phyloP scores from a whole-genome alignment of 2,329 filamentous ascomycete species.

The Coniochaeta sp. region DNA sequence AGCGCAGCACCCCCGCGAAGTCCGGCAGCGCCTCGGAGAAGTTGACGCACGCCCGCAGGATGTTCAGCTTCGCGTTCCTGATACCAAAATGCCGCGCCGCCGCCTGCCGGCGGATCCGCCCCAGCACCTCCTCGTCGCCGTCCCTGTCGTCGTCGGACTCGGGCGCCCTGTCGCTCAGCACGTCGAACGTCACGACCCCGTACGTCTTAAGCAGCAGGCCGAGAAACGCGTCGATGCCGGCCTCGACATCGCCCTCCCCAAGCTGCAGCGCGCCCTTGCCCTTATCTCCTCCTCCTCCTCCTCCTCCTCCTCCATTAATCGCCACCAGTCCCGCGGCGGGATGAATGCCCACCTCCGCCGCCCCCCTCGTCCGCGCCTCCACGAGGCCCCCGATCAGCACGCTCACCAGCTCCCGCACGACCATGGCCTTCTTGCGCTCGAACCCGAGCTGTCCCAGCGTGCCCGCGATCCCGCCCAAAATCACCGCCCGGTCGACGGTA shows the following conservation, averaged over 20 bases:
- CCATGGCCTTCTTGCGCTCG: slow-evolving; percentile 83
- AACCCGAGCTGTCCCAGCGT: slow-evolving; percentile 74
- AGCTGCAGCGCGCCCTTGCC: slow-evolving; percentile 57
- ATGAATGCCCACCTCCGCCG: slow-evolving; percentile 93
- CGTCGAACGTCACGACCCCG: slow-evolving; percentile 50
- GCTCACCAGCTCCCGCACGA: slow-evolving; percentile 77
- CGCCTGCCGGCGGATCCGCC: slow-evolving; percentile 53
- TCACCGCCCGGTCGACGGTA: slow-evolving; percentile 67
- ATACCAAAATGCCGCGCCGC: slow-evolving; percentile 66
- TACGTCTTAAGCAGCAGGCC: slow-evolving; percentile 55
- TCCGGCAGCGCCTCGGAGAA: slow-evolving; percentile 92
- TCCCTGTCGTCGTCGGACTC: slow-evolving; percentile 29
- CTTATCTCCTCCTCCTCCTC: too few relatives aligned
- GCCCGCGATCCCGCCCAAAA: slow-evolving; percentile 80
- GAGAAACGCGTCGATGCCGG: slow-evolving; percentile 57
- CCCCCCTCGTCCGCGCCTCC: slow-evolving; percentile 84
- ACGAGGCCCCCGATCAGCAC: slow-evolving; percentile 79
- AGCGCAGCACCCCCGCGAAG: slow-evolving; percentile 80
- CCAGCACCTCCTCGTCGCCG: slow-evolving; percentile 43
- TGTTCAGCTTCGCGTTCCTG: slow-evolving; percentile 71
- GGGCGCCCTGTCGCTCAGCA: slow-evolving; percentile 10
- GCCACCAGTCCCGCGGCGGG: slow-evolving; percentile 81
- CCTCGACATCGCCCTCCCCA: slow-evolving; percentile 57
- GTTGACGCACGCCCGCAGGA: slow-evolving; percentile 83
- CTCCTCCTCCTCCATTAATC: slow-evolving; percentile 50